Evolutionary conservation across 345 rosid genomes (phyloP), one percentile per base, ranked within the genome.

Genomic region (Brassica rapa): DNA sequence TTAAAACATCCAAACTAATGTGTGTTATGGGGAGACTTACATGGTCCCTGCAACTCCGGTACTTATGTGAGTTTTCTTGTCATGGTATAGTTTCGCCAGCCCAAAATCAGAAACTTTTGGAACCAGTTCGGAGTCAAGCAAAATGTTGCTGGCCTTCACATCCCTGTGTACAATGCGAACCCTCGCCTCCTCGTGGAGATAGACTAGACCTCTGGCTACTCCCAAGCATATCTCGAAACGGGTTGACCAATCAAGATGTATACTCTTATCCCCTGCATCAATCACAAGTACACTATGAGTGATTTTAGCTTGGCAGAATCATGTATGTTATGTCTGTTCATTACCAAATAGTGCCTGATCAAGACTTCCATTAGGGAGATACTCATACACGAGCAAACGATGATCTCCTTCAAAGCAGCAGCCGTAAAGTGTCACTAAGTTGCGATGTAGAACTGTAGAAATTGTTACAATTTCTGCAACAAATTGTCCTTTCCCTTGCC

Each of bases 401-500:
- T 70, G 73, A 25, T 82, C 82, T 70, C 82, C 80, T 61, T 82
- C 82, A 57, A 24, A 69, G 67, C 85, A 82, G 70, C 85, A 82
- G 6, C 82, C 85, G 5, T 82, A 78, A 14, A 82, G 82, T 64
- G 79, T 82, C 5, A 82, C 84, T 30, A 82, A 70, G 71, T 82
- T 82, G 3, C 82, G 84, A 69, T 82, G 84, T 10, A 69, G 46
- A 43, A 82, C 84, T 11, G 82, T 27, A 12, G 84, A 74, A 6
- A 78, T 78, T 11, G 84, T 69, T 21, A 87, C 88, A 74, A 91
- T 88, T 86, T 89, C 93, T 62, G 93, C 80, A 46, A 89, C 68
- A 72, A 91, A 91, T 32, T 89, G 91, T 30, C 83, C 85, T 76
- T 87, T 91, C 51, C 97, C 97, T 70, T 91, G 97, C 53, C 79